Conservation (phyloP, 148 eudicot species). For the Linanthus parryae region DNA sequence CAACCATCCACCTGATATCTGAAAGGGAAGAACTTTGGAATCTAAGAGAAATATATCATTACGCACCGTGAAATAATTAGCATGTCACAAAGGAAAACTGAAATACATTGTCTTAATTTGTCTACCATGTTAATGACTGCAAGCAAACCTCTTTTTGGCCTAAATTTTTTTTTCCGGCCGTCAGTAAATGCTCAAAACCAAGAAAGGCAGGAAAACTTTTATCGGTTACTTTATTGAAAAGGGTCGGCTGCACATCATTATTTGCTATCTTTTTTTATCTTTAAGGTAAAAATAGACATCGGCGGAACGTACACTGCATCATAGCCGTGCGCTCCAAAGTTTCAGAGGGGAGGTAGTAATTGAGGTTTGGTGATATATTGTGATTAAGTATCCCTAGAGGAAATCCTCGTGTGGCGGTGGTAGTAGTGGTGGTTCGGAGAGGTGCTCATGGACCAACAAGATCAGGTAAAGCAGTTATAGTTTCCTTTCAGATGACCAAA, state of each 20-base stretch:
- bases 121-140: background rate
- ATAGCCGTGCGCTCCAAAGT: too few relatives aligned
- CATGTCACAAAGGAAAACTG: background rate
- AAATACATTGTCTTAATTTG: background rate
- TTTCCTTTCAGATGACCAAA: conserved; percentile 5
- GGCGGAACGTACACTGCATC: too few relatives aligned
- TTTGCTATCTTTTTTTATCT: too few relatives aligned
- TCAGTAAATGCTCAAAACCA: background rate
- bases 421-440: too few relatives aligned
- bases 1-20: conserved; percentile 4
- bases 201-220: background rate
- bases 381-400: too few relatives aligned
- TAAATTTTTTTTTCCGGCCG: background rate
- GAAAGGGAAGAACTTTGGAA: too few relatives aligned
- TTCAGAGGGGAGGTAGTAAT: too few relatives aligned
- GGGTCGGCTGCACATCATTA: too few relatives aligned
- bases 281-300: too few relatives aligned
- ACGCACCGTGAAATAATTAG: background rate
- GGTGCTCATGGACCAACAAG: too few relatives aligned
- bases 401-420: too few relatives aligned
- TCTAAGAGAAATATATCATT: background rate
- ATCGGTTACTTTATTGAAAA: background rate
- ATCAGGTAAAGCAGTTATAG: background rate
- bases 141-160: background rate
- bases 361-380: too few relatives aligned